Evolutionary conservation across 1,284 basidiomycete species (phyloP).

Genomic region (Trametes pubescens): DNA sequence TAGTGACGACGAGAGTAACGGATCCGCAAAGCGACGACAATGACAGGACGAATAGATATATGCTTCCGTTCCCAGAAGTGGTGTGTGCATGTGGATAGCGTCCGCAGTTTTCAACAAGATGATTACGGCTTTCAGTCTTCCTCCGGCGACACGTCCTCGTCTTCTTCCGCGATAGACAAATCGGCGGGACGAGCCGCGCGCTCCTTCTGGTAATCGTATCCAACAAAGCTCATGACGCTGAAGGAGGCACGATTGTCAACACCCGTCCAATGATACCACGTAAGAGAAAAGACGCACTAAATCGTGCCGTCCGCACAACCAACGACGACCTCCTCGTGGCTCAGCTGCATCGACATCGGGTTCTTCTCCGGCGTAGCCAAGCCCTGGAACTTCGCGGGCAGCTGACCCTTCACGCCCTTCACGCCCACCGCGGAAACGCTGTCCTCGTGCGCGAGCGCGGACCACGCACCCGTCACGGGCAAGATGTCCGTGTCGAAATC

Average conservation of each 20-base stretch:
- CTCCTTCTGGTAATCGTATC: conserved; percentile 61
- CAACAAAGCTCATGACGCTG: conserved; percentile 80
- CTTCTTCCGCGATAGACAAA: conserved; percentile 26
- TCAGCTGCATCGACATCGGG: conserved; percentile 88
- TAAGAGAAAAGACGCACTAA: conserved; percentile 62
- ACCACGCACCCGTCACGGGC: conserved; percentile 74
- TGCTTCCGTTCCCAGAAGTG: not conserved
- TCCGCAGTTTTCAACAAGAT: not conserved
- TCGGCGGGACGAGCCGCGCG: conserved; percentile 19
- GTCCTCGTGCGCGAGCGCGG: conserved; percentile 57
- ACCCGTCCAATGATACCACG: not conserved
- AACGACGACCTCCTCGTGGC: conserved; percentile 86
- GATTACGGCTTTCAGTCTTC: conserved; percentile 13
- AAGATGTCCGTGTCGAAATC: conserved; percentile 70
- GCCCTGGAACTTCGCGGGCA: conserved; percentile 74
- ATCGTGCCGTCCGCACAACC: conserved; percentile 90
- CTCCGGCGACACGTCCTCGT: conserved; percentile 13
- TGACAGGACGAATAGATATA: conserved; percentile 5
- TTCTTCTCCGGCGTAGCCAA: conserved; percentile 86
- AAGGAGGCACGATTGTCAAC: conserved; percentile 16
- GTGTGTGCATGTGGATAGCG: conserved; percentile 4
- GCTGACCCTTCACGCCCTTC: conserved; percentile 64
- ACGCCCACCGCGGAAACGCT: conserved; percentile 45
- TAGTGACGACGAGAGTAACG: conserved; percentile 7
- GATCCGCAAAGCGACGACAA: conserved; percentile 11